Evolutionary conservation across 257 asterid species (phyloP).

Genomic region (Solanum rostratum): DNA sequence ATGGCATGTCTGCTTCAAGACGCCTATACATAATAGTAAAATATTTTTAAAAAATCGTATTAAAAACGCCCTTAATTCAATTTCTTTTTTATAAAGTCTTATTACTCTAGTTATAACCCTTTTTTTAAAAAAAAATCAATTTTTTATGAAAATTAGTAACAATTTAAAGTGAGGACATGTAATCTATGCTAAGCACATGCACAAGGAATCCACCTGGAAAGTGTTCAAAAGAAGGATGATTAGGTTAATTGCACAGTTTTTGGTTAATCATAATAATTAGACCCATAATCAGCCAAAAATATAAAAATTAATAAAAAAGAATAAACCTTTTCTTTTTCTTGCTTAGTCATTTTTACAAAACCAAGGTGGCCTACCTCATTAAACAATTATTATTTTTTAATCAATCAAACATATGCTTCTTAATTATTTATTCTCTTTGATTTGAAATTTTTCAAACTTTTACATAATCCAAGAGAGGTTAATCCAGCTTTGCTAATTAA

Average conservation of each 20-base stretch:
- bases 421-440: background rate
- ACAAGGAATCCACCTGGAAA: constrained; percentile 17
- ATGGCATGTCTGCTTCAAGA: too few species aligned
- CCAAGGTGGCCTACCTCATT: constrained; percentile 2
- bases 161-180: too few species aligned
- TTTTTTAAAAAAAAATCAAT: too few species aligned
- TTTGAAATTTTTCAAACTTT: background rate
- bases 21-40: too few species aligned
- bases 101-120: too few species aligned
- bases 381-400: background rate
- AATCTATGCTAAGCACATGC: constrained; percentile 4
- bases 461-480: background rate
- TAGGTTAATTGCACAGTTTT: constrained; percentile 8
- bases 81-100: too few species aligned
- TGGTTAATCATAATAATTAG: constrained; percentile 14
- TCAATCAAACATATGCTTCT: background rate
- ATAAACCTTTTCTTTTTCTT: background rate
- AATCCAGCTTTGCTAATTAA: background rate
- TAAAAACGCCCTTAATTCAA: too few species aligned
- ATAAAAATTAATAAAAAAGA: background rate
- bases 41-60: too few species aligned
- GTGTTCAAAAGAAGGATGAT: background rate
- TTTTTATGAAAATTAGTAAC: too few species aligned
- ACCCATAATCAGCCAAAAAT: constrained; percentile 13
- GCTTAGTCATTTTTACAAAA: constrained; percentile 2